Conservation (phyloP, 192 early-diverging fungal genomes). For the Dispira simplex region DNA sequence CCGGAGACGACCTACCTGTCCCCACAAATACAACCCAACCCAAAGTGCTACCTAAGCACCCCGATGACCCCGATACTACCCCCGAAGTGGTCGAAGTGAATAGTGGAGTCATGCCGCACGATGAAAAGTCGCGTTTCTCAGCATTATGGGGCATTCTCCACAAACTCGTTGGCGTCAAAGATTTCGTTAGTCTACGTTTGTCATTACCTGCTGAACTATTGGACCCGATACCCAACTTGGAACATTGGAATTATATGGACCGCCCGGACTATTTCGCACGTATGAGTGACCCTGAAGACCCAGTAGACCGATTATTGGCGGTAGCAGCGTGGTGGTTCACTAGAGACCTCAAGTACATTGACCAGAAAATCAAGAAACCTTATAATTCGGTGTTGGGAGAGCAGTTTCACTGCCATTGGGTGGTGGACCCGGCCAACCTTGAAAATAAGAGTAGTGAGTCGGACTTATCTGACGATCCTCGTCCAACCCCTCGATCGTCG, state of each 20-base stretch:
- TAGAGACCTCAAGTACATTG: conserved; percentile 44
- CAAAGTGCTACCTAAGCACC: too few species aligned
- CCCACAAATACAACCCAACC: too few species aligned
- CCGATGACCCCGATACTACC: too few species aligned
- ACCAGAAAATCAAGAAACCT: conserved; percentile 32
- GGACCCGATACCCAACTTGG: conserved; percentile 56
- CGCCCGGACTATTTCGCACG: conserved; percentile 48
- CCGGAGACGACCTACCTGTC: too few species aligned
- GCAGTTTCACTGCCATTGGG: conserved; percentile 38
- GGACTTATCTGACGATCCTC: too few species aligned
- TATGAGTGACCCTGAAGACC: conserved; percentile 9
- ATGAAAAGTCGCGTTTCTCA: conserved; percentile 35
- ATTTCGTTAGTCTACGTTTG: conserved; percentile 40
- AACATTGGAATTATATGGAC: conserved; percentile 67
- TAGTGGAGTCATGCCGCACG: too few species aligned
- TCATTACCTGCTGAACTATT: conserved; percentile 54
- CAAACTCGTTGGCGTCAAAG: conserved; percentile 52
- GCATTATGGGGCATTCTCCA: conserved; percentile 39
- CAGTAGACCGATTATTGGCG: conserved; percentile 42
- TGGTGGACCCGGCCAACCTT: conserved; percentile 14
- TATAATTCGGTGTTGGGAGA: conserved; percentile 42
- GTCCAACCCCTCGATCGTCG: too few species aligned
- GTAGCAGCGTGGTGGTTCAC: conserved; percentile 56
- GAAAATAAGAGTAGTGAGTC: too few species aligned
- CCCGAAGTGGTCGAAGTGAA: too few species aligned